Evolutionary conservation across 805 yeast genomes (phyloP).

Genomic region (Torulaspora franciscae): DNA sequence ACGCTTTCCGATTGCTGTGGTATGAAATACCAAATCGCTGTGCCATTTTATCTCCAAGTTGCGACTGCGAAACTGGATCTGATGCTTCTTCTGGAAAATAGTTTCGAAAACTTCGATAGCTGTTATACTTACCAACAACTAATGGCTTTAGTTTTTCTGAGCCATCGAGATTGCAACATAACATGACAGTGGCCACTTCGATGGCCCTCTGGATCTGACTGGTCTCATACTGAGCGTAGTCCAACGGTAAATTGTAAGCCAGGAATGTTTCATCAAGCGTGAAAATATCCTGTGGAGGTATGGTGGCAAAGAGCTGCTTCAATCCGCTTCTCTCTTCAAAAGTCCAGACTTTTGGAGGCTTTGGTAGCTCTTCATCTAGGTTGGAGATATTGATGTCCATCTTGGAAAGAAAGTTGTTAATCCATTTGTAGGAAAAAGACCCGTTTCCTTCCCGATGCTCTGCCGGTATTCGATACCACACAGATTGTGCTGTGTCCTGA

Average conservation of each 20-base stretch:
- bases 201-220: slow-evolving; percentile 36
- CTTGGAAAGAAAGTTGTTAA: slow-evolving; percentile 42
- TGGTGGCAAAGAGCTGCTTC: slow-evolving; percentile 42
- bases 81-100: slow-evolving; percentile 33
- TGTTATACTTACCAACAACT: slow-evolving; percentile 55
- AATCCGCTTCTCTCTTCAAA: slow-evolving; percentile 52
- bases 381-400: slow-evolving; percentile 50
- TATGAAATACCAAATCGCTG: slow-evolving; percentile 49
- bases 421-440: slow-evolving; percentile 60
- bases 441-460: slow-evolving; percentile 58
- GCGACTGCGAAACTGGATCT: slow-evolving; percentile 26
- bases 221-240: slow-evolving; percentile 46
- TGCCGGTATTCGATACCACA: slow-evolving; percentile 57
- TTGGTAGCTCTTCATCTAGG: slow-evolving; percentile 41
- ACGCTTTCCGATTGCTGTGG: slow-evolving; percentile 55
- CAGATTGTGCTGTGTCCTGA: slow-evolving; percentile 56
- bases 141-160: slow-evolving; percentile 57
- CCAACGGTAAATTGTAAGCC: slow-evolving; percentile 56
- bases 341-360: slow-evolving; percentile 54
- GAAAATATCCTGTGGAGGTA: slow-evolving; percentile 50
- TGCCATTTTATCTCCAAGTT: slow-evolving; percentile 42
- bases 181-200: slow-evolving; percentile 50
- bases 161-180: slow-evolving; percentile 60
- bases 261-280: slow-evolving; percentile 58
- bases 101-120: slow-evolving; percentile 40